phyloP scores from a whole-genome alignment of 306 rosid genomes.

The Rubus idaeus region DNA sequence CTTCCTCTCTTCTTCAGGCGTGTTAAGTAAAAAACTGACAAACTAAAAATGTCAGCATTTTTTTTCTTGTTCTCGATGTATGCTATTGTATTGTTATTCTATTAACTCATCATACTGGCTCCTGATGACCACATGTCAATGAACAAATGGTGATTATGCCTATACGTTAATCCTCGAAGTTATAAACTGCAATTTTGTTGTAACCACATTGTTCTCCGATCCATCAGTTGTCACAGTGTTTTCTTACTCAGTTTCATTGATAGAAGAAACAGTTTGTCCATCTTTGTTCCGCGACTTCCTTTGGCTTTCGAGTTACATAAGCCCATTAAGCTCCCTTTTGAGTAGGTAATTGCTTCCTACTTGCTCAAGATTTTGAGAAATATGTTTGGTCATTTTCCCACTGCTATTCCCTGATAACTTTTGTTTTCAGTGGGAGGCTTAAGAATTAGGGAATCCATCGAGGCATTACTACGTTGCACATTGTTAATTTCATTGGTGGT shows the following conservation, averaged over 20 bases:
- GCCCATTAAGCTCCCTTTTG: background rate
- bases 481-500: constrained; percentile 8
- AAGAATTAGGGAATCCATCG: background rate
- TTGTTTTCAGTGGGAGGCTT: background rate
- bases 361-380: background rate
- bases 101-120: background rate
- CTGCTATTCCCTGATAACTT: background rate
- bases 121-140: background rate
- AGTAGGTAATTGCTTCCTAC: background rate
- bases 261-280: background rate
- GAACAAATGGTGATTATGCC: background rate
- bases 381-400: background rate
- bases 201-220: background rate
- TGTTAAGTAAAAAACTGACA: constrained; percentile 43
- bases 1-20: constrained; percentile 60
- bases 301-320: background rate
- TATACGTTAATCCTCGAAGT: background rate
- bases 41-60: background rate
- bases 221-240: background rate
- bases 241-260: background rate
- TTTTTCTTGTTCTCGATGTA: background rate
- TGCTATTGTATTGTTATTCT: background rate
- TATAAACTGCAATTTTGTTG: background rate
- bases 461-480: background rate
- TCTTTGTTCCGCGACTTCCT: background rate